Percentiles rank a stretch among this genome's conserved stretches.
These are phyloP conservation scores for Dentiscutata heterogama DNA, from an alignment of 371 early-diverging fungal genomes.

Conservation along the genomic window DNA sequence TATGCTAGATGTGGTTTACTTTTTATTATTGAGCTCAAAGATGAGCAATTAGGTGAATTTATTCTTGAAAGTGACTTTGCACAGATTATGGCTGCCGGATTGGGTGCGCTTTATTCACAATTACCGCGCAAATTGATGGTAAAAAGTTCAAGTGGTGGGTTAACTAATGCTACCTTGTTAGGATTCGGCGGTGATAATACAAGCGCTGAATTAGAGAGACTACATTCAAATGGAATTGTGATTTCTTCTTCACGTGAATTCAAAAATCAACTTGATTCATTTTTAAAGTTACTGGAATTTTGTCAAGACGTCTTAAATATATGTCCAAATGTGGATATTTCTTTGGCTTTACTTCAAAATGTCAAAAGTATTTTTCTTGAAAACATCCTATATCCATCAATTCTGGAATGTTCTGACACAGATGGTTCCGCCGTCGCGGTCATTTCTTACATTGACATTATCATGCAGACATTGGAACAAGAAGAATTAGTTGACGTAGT, in stretches of 20 bases:
- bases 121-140: conserved; percentile 85
- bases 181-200: conserved; percentile 63
- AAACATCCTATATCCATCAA: conserved; percentile 87
- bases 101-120: conserved; percentile 93
- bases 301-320: conserved; percentile 86
- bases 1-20: conserved; percentile 90
- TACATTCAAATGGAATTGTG: conserved; percentile 53
- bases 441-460: conserved; percentile 88
- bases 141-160: conserved; percentile 53
- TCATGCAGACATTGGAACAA: conserved; percentile 80
- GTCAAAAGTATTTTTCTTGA: conserved; percentile 84
- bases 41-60: conserved; percentile 78
- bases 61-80: conserved; percentile 87
- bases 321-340: conserved; percentile 82
- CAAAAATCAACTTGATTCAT: conserved; percentile 79
- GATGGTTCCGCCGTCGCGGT: conserved; percentile 94
- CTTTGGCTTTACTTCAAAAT: conserved; percentile 67
- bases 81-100: conserved; percentile 82
- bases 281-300: conserved; percentile 82
- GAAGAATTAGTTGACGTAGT: conserved; percentile 79
- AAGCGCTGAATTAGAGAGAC: conserved; percentile 50
- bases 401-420: conserved; percentile 88
- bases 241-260: conserved; percentile 72
- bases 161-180: conserved; percentile 59
- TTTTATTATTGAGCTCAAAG: conserved; percentile 84